These are phyloP conservation scores for Cyberlindnera suaveolens DNA, from an alignment of 805 yeast species.

Conservation along the genomic window DNA sequence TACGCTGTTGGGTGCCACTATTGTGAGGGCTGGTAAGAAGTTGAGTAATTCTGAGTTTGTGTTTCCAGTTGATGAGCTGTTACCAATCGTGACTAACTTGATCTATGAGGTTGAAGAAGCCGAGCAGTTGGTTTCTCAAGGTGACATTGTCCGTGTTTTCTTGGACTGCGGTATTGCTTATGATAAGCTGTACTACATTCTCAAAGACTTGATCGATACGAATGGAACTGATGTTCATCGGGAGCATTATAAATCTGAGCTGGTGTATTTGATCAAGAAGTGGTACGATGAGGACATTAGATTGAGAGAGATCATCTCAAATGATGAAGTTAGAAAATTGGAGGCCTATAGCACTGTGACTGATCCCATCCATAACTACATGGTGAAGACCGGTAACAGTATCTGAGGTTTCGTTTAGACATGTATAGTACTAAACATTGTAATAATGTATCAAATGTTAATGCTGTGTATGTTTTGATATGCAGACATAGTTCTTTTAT, in stretches of 20 bases:
- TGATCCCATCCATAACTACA: conserved; percentile 54
- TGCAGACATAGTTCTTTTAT: no score
- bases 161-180: conserved; percentile 56
- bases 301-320: conserved; percentile 43
- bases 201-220: conserved; percentile 59
- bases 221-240: conserved; percentile 43
- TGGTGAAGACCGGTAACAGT: conserved; percentile 20
- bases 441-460: no score
- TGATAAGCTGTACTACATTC: conserved; percentile 57
- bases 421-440: not conserved
- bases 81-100: conserved; percentile 53
- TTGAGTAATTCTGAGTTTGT: conserved; percentile 66
- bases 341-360: conserved; percentile 40
- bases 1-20: conserved; percentile 17
- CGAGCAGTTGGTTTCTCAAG: conserved; percentile 27
- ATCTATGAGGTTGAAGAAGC: conserved; percentile 41
- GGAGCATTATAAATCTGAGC: conserved; percentile 47
- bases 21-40: conserved; percentile 51
- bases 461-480: no score
- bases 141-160: conserved; percentile 57
- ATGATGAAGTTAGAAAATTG: conserved; percentile 26
- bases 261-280: conserved; percentile 53
- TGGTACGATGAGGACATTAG: conserved; percentile 67
- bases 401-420: conserved; percentile 2
- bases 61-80: conserved; percentile 69